Percentiles rank a stretch among this genome's conserved stretches.
Conservation (phyloP, 768 basidiomycete species). For the Pleurotus djamor region DNA sequence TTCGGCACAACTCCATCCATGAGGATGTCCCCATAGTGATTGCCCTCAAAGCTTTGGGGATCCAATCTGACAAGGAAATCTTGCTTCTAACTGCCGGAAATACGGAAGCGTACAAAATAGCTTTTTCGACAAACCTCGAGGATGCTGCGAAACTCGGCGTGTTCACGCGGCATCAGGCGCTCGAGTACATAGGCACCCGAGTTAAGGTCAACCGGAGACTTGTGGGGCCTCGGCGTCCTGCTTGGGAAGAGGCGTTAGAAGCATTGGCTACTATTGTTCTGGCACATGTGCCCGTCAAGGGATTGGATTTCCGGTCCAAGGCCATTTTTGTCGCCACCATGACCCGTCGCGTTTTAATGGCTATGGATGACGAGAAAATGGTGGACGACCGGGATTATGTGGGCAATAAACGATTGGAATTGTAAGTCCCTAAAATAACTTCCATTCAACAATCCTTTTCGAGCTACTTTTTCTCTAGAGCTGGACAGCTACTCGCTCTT, state of each 20-base stretch:
- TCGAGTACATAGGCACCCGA: conserved; percentile 92
- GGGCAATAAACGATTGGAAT: conserved; percentile 96
- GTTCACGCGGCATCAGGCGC: conserved; percentile 89
- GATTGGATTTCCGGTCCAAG: conserved; percentile 88
- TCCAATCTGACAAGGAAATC: conserved; percentile 98
- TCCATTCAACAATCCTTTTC: conserved; percentile 6
- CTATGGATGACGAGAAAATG: conserved; percentile 94
- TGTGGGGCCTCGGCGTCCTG: conserved; percentile 78
- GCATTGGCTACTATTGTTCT: conserved; percentile 97
- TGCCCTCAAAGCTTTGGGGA: conserved; percentile 93
- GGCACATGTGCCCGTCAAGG: conserved; percentile 90
- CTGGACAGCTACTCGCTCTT: conserved; percentile 92
- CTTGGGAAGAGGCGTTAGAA: conserved; percentile 94
- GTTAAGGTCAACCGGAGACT: conserved; percentile 86
- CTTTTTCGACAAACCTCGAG: conserved; percentile 91
- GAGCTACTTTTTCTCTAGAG: conserved; percentile 44
- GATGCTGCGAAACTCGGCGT: conserved; percentile 91
- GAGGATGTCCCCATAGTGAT: conserved; percentile 97
- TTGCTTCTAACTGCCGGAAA: conserved; percentile 91
- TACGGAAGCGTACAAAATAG: conserved; percentile 81
- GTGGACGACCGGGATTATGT: conserved; percentile 99
- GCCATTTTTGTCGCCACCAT: conserved; percentile 97
- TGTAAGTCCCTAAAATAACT: conserved; percentile 53
- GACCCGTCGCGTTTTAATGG: conserved; percentile 95
- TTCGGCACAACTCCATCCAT: conserved; percentile 95